phyloP scores from a whole-genome alignment of 2,329 filamentous ascomycete genomes.

The Trichoderma arundinaceum region DNA sequence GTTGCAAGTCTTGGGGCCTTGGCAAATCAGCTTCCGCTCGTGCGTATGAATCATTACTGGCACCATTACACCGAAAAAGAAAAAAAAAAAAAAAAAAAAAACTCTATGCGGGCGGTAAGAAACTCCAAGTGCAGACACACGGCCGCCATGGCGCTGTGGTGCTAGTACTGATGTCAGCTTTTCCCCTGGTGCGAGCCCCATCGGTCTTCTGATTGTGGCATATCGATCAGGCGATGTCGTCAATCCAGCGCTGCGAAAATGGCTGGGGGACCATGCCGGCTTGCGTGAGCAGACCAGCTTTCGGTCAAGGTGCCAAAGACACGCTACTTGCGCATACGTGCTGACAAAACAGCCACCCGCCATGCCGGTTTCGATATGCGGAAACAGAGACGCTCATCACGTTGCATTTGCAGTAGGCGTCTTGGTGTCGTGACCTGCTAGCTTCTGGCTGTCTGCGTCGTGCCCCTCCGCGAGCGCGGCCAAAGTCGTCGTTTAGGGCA shows the following conservation, averaged over 20 bases:
- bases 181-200: slow-evolving; percentile 19
- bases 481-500: slow-evolving; percentile 3
- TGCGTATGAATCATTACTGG: background rate
- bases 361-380: background rate
- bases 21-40: slow-evolving; percentile 14
- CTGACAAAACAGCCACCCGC: slow-evolving; percentile 19
- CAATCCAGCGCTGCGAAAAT: background rate
- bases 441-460: background rate
- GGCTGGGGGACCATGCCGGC: slow-evolving; percentile 2
- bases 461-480: background rate
- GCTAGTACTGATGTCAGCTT: slow-evolving; percentile 10
- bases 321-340: background rate
- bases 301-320: background rate
- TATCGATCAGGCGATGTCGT: slow-evolving; percentile 14
- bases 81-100: too few relatives aligned
- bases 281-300: background rate
- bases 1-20: background rate
- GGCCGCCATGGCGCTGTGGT: background rate
- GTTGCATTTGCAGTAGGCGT: background rate
- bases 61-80: background rate
- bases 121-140: background rate
- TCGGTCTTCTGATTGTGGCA: slow-evolving; percentile 16
- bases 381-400: slow-evolving; percentile 2
- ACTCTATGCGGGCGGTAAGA: background rate
- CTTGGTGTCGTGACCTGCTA: slow-evolving; percentile 7